Conservation (phyloP, 2,329 filamentous ascomycete genomes). For the Tolypocladium pustulatum region DNA sequence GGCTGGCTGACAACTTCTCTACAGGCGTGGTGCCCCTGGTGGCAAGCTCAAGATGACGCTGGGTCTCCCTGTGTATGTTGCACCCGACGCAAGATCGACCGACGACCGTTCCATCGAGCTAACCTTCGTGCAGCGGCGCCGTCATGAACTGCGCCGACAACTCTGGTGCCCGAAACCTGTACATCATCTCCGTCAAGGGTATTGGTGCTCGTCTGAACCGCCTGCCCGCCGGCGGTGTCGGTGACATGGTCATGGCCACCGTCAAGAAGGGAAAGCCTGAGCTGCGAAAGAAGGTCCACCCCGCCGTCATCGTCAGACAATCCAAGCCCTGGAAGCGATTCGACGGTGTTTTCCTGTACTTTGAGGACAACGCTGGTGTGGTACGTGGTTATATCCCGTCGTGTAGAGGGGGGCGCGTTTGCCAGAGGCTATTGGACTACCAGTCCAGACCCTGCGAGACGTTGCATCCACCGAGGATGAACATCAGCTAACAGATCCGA, state of each 20-base stretch:
- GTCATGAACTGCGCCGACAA: slow-evolving; percentile 99
- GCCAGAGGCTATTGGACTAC: neutral
- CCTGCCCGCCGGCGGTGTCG: slow-evolving; percentile 92
- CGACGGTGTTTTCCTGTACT: slow-evolving; percentile 98
- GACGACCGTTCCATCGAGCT: slow-evolving; percentile 4
- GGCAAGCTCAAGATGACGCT: slow-evolving; percentile 99
- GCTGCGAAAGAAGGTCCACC: slow-evolving; percentile 99
- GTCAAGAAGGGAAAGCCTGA: slow-evolving; percentile 99
- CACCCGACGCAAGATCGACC: neutral
- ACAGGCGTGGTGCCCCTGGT: slow-evolving; percentile 81
- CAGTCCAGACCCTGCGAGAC: neutral
- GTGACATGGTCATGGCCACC: slow-evolving; percentile 99
- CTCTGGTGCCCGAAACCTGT: slow-evolving; percentile 96
- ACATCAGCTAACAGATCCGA: slow-evolving; percentile 21
- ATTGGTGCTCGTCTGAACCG: slow-evolving; percentile 96
- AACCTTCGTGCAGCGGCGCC: slow-evolving; percentile 60
- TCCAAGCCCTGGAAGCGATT: slow-evolving; percentile 99
- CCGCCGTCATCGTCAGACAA: slow-evolving; percentile 96
- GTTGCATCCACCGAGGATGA: neutral
- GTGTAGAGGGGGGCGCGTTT: neutral
- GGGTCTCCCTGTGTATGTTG: slow-evolving; percentile 94
- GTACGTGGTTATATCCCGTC: slow-evolving; percentile 43
- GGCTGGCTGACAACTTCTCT: slow-evolving; percentile 1
- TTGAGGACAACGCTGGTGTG: slow-evolving; percentile 99
- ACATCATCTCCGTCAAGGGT: slow-evolving; percentile 99